These are phyloP conservation scores for Emericellopsis atlantica DNA, from an alignment of 2,329 filamentous ascomycete species.

Conservation along the genomic window DNA sequence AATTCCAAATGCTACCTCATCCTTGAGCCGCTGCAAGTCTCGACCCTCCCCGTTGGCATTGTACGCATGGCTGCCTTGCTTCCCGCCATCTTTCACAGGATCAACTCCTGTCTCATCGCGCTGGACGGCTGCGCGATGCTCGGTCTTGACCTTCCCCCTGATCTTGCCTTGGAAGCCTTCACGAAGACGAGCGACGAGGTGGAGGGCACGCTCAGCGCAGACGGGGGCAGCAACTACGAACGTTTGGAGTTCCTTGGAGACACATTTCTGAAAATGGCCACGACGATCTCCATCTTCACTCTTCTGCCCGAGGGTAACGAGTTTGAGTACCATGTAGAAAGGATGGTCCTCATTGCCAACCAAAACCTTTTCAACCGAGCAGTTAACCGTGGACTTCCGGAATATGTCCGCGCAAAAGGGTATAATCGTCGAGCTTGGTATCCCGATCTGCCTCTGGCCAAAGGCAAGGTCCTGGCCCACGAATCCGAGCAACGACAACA, in stretches of 20 bases:
- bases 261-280: conserved; percentile 81
- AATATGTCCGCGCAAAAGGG: conserved; percentile 70
- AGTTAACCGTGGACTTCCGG: conserved; percentile 48
- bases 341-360: conserved; percentile 89
- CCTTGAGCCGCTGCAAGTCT: conserved; percentile 65
- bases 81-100: conserved; percentile 71
- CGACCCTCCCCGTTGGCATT: conserved; percentile 54
- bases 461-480: conserved; percentile 47
- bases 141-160: conserved; percentile 49
- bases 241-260: conserved; percentile 82
- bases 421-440: conserved; percentile 87
- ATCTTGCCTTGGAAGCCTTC: conserved; percentile 72
- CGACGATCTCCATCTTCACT: conserved; percentile 75
- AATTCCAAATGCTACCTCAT: conserved; percentile 52
- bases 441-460: conserved; percentile 61
- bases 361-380: conserved; percentile 75
- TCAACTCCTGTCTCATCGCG: conserved; percentile 73
- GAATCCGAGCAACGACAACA: conserved; percentile 39
- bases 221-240: conserved; percentile 69
- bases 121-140: conserved; percentile 60
- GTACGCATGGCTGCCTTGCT: conserved; percentile 64
- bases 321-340: conserved; percentile 76
- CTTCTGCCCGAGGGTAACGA: conserved; percentile 68
- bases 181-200: conserved; percentile 88
- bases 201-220: conserved; percentile 52